phyloP scores from a whole-genome alignment of 345 rosid genomes.

The Tarenaya hassleriana region DNA sequence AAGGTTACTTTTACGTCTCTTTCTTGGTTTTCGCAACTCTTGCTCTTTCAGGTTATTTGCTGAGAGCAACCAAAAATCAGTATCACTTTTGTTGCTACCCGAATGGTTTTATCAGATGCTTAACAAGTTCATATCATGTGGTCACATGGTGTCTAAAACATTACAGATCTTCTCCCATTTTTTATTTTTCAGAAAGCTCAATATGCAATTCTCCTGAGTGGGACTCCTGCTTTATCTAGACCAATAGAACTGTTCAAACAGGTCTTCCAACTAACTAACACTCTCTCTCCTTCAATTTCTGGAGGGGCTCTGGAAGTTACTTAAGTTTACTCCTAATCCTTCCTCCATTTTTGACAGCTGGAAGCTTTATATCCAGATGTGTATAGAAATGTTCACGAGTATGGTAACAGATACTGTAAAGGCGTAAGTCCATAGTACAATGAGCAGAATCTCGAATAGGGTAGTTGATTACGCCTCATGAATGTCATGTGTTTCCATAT shows the following conservation, averaged over 20 bases:
- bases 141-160: neutral
- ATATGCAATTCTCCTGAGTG: constrained; percentile 78
- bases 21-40: constrained; percentile 9
- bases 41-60: neutral
- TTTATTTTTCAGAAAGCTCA: constrained; percentile 69
- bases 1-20: constrained; percentile 42
- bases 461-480: constrained; percentile 12
- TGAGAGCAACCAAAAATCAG: neutral
- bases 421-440: constrained; percentile 50
- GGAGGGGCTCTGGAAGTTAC: constrained; percentile 1
- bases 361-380: constrained; percentile 91
- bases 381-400: constrained; percentile 73
- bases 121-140: constrained; percentile 1
- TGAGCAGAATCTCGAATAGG: neutral
- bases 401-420: constrained; percentile 84
- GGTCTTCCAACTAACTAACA: constrained; percentile 33
- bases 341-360: constrained; percentile 42
- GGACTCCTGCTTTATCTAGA: constrained; percentile 96
- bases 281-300: neutral
- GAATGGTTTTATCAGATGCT: constrained; percentile 8
- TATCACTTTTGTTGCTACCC: constrained; percentile 1
- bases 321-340: constrained; percentile 1
- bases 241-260: constrained; percentile 95
- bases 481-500: neutral
- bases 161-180: neutral